A percentile compares a stretch with the other conserved stretches of the same genome.
Evolutionary conservation across 257 asterid species (phyloP).

Genomic region (Eucommia ulmoides): DNA sequence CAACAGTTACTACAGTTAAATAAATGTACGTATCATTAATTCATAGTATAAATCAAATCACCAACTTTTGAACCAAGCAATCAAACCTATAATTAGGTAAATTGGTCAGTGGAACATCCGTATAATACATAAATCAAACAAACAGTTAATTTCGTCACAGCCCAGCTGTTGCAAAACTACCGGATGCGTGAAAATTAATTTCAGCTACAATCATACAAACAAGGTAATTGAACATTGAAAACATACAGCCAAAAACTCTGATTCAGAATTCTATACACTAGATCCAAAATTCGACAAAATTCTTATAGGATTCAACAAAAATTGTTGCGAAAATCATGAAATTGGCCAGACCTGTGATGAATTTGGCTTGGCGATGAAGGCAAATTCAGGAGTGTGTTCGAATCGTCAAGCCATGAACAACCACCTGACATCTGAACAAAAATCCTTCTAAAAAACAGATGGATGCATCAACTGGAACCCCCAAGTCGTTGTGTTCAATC

Average conservation of each 20-base stretch:
- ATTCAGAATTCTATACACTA: background rate
- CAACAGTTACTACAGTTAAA: no score
- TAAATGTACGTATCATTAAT: no score
- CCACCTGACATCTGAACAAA: no score
- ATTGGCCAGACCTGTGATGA: background rate
- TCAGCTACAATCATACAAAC: background rate
- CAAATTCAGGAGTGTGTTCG: background rate
- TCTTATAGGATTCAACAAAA: background rate
- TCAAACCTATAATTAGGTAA: background rate
- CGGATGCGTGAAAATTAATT: background rate
- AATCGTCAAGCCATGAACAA: background rate
- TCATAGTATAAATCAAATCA: no score
- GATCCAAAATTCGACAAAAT: background rate
- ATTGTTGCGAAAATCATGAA: background rate
- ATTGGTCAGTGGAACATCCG: background rate
- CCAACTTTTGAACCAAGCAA: background rate
- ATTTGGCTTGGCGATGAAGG: background rate
- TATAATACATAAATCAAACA: background rate
- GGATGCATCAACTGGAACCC: no score
- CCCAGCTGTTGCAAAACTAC: no score
- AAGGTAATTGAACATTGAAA: background rate
- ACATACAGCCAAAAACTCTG: background rate
- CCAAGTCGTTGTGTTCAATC: no score
- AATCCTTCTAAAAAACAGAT: no score
- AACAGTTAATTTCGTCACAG: background rate